Percentiles rank a stretch among this genome's conserved stretches.
Conservation (phyloP, 108 stramenopile genomes). For the Stephanodiscus triporus region DNA sequence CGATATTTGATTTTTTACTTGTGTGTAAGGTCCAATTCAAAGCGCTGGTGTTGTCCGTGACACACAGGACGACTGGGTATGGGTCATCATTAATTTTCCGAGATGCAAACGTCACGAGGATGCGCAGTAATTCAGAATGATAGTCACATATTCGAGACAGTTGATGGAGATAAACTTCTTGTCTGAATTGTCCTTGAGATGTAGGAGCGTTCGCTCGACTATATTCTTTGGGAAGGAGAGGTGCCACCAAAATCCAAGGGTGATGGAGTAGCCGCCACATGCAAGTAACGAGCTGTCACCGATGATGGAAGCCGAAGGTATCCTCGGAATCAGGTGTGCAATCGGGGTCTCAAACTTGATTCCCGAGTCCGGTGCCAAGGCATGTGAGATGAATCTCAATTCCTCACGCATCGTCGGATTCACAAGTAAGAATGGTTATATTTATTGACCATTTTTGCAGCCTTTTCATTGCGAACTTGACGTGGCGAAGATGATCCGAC, state of each 20-base stretch:
- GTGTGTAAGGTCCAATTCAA: slow-evolving; percentile 12
- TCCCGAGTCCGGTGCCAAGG: background rate
- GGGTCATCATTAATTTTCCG: background rate
- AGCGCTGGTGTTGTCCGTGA: slow-evolving; percentile 18
- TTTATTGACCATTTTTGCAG: background rate
- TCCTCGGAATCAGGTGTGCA: slow-evolving; percentile 11
- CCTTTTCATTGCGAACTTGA: slow-evolving; percentile 5
- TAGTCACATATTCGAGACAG: slow-evolving; percentile 17
- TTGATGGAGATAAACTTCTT: slow-evolving; percentile 7
- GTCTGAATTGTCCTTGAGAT: background rate
- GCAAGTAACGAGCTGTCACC: background rate
- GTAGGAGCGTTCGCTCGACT: background rate
- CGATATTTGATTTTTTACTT: slow-evolving; percentile 6
- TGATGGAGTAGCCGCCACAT: background rate
- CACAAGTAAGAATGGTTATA: background rate
- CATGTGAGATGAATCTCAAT: slow-evolving; percentile 4
- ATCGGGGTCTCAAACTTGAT: background rate
- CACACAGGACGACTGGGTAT: background rate
- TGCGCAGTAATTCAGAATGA: slow-evolving; percentile 21
- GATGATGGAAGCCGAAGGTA: background rate
- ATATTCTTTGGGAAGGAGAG: slow-evolving; percentile 13
- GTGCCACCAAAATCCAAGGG: slow-evolving; percentile 21
- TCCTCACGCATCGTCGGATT: slow-evolving; percentile 15
- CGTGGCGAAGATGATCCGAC: background rate
- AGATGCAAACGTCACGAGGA: background rate